phyloP scores from a whole-genome alignment of 352 stramenopile species.

The Globisporangium uncinulatum region DNA sequence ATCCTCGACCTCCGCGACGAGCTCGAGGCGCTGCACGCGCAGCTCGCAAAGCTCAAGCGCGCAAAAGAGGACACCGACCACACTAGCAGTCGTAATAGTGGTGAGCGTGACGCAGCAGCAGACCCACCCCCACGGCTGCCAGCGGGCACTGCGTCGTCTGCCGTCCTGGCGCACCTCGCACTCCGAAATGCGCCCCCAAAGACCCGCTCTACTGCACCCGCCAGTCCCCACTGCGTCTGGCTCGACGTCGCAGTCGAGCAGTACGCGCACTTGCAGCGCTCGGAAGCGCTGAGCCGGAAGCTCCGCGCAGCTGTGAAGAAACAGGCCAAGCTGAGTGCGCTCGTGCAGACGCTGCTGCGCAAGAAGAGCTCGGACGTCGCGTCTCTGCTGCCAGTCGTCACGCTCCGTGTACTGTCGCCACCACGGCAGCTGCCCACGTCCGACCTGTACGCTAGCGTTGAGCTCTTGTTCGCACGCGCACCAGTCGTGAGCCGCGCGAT shows the following conservation, averaged over 20 bases:
- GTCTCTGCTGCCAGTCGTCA: no score
- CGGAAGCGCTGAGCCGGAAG: constrained; percentile 32
- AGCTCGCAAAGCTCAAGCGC: not conserved
- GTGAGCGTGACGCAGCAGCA: not conserved
- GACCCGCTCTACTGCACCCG: no score
- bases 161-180: not conserved
- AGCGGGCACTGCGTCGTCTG: not conserved
- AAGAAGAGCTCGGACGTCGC: constrained; percentile 14
- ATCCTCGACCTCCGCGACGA: constrained; percentile 10
- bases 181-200: not conserved
- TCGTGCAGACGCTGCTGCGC: constrained; percentile 33
- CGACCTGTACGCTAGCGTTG: not conserved
- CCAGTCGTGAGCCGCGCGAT: constrained; percentile 1
- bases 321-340: constrained; percentile 37
- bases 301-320: constrained; percentile 31
- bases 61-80: not conserved
- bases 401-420: no score
- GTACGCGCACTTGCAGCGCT: constrained; percentile 30
- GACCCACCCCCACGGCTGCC: not conserved
- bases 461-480: not conserved
- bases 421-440: no score
- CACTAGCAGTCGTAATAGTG: not conserved
- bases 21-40: constrained; percentile 5
- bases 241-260: constrained; percentile 36
- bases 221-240: constrained; percentile 22